A percentile compares a stretch with the other conserved stretches of the same genome.
Evolutionary conservation across 2,329 filamentous ascomycete species (phyloP).

Genomic region (Beauveria medogensis): DNA sequence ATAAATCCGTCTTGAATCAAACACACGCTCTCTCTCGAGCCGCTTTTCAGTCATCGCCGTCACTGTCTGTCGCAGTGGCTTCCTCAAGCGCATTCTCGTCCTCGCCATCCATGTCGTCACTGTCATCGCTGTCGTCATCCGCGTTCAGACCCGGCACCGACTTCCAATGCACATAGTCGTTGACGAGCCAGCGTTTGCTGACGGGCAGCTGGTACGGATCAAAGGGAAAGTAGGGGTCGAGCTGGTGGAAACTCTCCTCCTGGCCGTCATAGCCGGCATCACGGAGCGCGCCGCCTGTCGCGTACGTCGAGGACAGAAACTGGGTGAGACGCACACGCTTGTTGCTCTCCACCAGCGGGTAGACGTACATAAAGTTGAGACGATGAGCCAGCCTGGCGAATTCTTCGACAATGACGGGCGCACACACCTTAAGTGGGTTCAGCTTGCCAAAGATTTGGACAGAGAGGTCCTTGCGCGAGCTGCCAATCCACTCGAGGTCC

Average conservation of each 20-base stretch:
- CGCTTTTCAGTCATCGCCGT: slow-evolving; percentile 27
- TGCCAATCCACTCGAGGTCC: slow-evolving; percentile 70
- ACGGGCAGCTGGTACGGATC: slow-evolving; percentile 88
- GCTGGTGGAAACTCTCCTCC: slow-evolving; percentile 71
- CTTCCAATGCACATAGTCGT: slow-evolving; percentile 76
- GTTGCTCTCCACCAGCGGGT: slow-evolving; percentile 81
- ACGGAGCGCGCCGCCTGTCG: slow-evolving; percentile 45
- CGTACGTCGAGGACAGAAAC: slow-evolving; percentile 51
- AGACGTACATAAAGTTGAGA: slow-evolving; percentile 83
- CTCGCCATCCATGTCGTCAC: slow-evolving; percentile 41
- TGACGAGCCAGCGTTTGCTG: slow-evolving; percentile 81
- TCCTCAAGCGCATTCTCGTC: slow-evolving; percentile 40
- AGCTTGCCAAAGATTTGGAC: slow-evolving; percentile 78
- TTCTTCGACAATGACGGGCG: slow-evolving; percentile 80
- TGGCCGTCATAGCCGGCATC: slow-evolving; percentile 41
- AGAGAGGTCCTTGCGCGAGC: slow-evolving; percentile 64
- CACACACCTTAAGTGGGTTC: slow-evolving; percentile 93
- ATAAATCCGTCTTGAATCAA: neutral
- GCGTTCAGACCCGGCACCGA: slow-evolving; percentile 62
- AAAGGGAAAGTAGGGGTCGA: slow-evolving; percentile 95
- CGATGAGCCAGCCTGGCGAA: slow-evolving; percentile 84
- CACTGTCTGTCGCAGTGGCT: slow-evolving; percentile 42
- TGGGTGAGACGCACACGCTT: slow-evolving; percentile 78
- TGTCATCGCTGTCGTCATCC: slow-evolving; percentile 46
- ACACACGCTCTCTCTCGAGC: neutral